Evolutionary conservation across 306 rosid genomes (phyloP).

Genomic region (Casuarina cunninghamiana): DNA sequence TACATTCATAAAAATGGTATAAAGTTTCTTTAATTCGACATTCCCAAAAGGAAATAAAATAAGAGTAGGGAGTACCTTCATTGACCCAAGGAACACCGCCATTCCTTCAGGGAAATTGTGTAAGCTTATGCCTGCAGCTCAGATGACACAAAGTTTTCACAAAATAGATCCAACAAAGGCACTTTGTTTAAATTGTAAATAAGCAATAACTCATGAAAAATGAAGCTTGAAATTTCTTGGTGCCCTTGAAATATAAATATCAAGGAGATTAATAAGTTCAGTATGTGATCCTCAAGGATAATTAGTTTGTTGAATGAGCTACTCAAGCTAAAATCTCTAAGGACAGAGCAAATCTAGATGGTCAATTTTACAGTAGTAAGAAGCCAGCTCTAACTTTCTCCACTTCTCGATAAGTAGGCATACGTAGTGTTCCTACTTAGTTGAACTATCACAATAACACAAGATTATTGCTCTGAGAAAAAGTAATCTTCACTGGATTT

Average conservation of each 20-base stretch:
- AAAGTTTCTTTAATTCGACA: constrained; percentile 8
- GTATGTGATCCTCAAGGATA: background rate
- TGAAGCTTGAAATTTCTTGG: constrained; percentile 16
- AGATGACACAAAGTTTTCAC: constrained; percentile 1
- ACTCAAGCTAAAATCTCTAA: background rate
- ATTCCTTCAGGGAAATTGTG: constrained; percentile 99
- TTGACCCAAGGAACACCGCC: constrained; percentile 98
- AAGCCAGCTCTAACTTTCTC: background rate
- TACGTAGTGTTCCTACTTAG: no score
- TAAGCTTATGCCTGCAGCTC: constrained; percentile 85
- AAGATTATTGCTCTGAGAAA: background rate
- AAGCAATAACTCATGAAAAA: constrained; percentile 4
- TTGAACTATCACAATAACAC: background rate
- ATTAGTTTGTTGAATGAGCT: background rate
- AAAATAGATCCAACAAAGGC: background rate
- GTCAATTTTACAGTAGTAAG: background rate
- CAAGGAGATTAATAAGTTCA: background rate
- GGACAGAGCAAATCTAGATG: background rate
- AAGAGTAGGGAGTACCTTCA: constrained; percentile 57
- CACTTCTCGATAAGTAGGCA: background rate
- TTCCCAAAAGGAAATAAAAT: background rate
- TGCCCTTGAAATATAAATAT: constrained; percentile 5
- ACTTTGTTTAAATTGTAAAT: background rate
- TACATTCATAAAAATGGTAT: constrained; percentile 4
- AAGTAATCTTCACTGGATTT: background rate